A percentile compares a stretch with the other conserved stretches of the same genome.
Evolutionary conservation across 148 eudicot genomes (phyloP).

Genomic region (Rhododendron mucronatum): DNA sequence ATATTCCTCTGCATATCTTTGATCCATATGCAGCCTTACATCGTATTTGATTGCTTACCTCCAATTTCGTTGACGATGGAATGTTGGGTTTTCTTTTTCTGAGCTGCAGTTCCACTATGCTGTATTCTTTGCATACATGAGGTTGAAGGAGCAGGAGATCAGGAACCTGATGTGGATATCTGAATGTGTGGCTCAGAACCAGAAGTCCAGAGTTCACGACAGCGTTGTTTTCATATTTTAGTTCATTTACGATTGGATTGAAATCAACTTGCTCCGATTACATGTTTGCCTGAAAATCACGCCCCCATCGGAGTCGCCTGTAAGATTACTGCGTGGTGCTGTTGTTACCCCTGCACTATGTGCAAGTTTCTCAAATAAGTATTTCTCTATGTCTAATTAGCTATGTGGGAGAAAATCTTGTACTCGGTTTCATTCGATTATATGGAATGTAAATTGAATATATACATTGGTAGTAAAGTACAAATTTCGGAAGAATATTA

Average conservation of each 20-base stretch:
- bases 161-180: constrained; percentile 99
- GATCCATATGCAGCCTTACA: background rate
- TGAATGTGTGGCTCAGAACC: constrained; percentile 97
- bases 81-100: constrained; percentile 9
- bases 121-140: constrained; percentile 92
- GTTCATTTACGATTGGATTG: background rate
- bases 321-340: background rate
- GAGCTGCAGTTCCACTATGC: constrained; percentile 85
- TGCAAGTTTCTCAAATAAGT: constrained; percentile 6
- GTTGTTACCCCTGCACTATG: background rate
- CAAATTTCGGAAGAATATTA: background rate
- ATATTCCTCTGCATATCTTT: background rate
- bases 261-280: background rate
- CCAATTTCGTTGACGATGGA: background rate
- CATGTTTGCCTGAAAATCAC: constrained; percentile 19
- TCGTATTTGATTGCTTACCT: background rate
- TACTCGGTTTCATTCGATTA: background rate
- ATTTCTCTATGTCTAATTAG: background rate
- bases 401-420: background rate
- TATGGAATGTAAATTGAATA: background rate
- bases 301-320: background rate
- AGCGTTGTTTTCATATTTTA: constrained; percentile 96
- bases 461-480: background rate
- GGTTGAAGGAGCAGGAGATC: constrained; percentile 96
- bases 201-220: constrained; percentile 94